A percentile compares a stretch with the other conserved stretches of the same genome.
These are phyloP conservation scores for Colletotrichum sp. DNA, from an alignment of 2,329 filamentous ascomycete species.

Conservation along the genomic window DNA sequence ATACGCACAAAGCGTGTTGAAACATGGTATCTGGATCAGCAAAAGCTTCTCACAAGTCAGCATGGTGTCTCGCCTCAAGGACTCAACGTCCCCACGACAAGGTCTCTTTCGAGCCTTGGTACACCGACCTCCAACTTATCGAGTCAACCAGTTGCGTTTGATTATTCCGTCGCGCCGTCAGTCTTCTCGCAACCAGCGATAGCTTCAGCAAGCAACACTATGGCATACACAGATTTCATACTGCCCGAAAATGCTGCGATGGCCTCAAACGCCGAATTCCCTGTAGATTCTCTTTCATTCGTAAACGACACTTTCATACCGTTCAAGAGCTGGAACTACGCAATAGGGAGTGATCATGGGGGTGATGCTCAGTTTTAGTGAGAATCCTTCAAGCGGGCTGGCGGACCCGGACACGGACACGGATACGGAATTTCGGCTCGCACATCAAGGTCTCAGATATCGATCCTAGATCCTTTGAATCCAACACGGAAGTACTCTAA, in stretches of 20 bases:
- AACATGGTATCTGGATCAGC: constrained; percentile 10
- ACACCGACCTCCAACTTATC: background rate
- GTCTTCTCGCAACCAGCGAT: background rate
- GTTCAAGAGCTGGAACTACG: constrained; percentile 1
- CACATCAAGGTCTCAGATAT: background rate
- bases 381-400: background rate
- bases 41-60: background rate
- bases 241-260: background rate
- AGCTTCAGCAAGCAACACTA: background rate
- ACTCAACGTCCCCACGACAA: background rate
- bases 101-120: background rate
- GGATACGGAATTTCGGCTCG: background rate
- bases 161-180: background rate
- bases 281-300: background rate
- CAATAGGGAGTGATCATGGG: background rate
- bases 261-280: background rate
- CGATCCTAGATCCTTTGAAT: background rate
- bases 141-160: background rate
- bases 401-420: constrained; percentile 23
- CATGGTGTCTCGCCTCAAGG: background rate
- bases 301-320: constrained; percentile 9
- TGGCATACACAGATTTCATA: background rate
- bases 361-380: background rate
- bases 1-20: constrained; percentile 16
- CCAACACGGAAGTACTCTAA: background rate